These are phyloP conservation scores for Gentiana dahurica DNA, from an alignment of 257 asterid species.

Conservation along the genomic window DNA sequence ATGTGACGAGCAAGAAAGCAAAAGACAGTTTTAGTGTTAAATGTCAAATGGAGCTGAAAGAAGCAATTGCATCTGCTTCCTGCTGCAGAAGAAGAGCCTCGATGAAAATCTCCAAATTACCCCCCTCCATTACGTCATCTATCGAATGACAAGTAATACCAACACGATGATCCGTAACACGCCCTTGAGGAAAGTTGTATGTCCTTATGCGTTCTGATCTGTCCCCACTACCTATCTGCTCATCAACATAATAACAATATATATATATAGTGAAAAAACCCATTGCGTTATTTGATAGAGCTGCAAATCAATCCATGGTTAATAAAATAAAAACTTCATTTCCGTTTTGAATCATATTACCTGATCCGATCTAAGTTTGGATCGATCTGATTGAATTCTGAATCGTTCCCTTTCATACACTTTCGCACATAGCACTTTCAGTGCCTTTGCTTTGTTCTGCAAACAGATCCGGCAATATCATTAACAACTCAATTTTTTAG, in stretches of 20 bases:
- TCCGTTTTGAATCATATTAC: constrained; percentile 22
- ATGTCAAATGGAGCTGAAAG: constrained; percentile 33
- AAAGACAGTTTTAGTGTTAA: constrained; percentile 5
- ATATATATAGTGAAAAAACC: constrained; percentile 5
- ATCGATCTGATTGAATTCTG: constrained; percentile 51
- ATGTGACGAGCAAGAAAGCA: too few relatives aligned
- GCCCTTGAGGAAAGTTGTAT: constrained; percentile 94
- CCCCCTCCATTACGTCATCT: constrained; percentile 77
- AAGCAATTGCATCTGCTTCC: constrained; percentile 84
- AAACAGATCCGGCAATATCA: constrained; percentile 5
- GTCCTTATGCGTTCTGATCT: constrained; percentile 98
- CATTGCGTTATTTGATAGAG: constrained; percentile 1
- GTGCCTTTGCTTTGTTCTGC: constrained; percentile 90
- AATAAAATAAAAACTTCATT: not conserved
- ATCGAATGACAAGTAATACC: constrained; percentile 78
- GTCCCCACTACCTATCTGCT: constrained; percentile 95
- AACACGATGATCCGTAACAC: constrained; percentile 94
- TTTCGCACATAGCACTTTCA: constrained; percentile 76
- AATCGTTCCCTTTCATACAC: constrained; percentile 74
- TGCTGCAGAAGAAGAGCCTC: constrained; percentile 85
- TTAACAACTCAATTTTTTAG: not conserved
- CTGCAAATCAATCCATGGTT: not conserved
- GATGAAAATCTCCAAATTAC: constrained; percentile 56
- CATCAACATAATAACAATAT: not conserved
- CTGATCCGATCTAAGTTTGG: constrained; percentile 79